Base-by-base conservation (phyloP, 768 basidiomycete species). In the Termitomyces sp. region DNA sequence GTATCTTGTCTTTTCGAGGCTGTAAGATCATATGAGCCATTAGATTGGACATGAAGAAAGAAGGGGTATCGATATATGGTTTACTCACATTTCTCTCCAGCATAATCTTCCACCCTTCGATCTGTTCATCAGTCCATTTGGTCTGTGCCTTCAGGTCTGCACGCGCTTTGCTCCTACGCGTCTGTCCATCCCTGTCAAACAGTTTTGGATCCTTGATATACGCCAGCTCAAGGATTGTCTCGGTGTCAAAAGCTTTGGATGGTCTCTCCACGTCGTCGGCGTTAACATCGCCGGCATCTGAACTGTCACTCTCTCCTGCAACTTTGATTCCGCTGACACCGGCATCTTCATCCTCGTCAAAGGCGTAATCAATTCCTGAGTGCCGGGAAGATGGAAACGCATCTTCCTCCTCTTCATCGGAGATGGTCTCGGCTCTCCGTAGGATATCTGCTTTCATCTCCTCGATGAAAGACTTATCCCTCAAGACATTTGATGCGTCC, bases 51-150 rank as follows among this genome's bases (percentile, higher is more conserved):
- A 10, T 14, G 9, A 35, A 14, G 22, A 44, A 16, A 12, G 28
- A 6, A n/a, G 20, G 30, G 6, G 30, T 30, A 30, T 30, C 6
- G 44, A 48, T 26, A 28, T 6, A 9, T 12, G 54, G 32, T 12
- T 22, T 38, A 76, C 89, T 60, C 65, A 96, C 94, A 65, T 95
- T 87, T 63, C 88, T 75, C 57, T 98, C 95, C 58, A 97, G 70
- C 88, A 96, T 92, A 56, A 90, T 85, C 57, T 73, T 81, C 94
- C 94, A 97, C 0, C 94, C 94, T 70, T 97, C 94, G 28, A 97
- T 85, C 66, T 96, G 94, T 63, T 88, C 88, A 65, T 97, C 85
- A 10, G 69, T 75, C 85, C 87, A 90, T 12, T 88, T 88, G 36
- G 92, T 96, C 63, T 82, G 78, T 22, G 78, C 75, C 63, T 80